Base-by-base conservation (phyloP, 2,329 filamentous ascomycete species). In the Fusarium palustre region DNA sequence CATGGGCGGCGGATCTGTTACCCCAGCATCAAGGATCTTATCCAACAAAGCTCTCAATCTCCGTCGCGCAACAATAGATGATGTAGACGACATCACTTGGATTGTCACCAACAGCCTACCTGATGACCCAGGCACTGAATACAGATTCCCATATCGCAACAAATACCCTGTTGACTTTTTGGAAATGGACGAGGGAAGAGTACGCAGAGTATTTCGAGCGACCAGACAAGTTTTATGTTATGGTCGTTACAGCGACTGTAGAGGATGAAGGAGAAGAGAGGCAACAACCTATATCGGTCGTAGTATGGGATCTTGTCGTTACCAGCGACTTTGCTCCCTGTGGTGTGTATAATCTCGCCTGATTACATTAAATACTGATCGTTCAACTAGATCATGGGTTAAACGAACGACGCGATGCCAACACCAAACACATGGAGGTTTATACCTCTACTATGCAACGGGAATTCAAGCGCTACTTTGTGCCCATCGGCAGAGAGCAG, bases 141-240 rank as follows among this genome's bases (percentile, higher is more conserved):
- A 62, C 36, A 56, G 38, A 4, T 64, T 39, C 5, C 57, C 57
- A 7, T 39, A 49, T 3, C 57, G 48, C 1, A 31, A 62, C 1
- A 25, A 41, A 2, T 55, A 55, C 4, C 52, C 52, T 2, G 15
- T 12, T 0, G 63, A 66, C 2, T 67, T 67, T 67, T 2, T 34
- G 30, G 57, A 54, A 54, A 33, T 66, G 57, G 62, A 67, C 62
- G 7, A 50, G 48, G 12, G 22, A 50, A 8, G 64, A 66, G 24
- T 61, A 67, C 4, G 47, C 46, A 3, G 57, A 62, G 15, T 52
- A 66, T 3, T 49, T 67, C 3, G 18, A 50, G 5, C 48, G 55
- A 0, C 47, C 48, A 1, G 47, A 62, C 3, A 67, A 66, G 15
- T 60, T 61, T 0, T 24, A 12, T 12, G 24, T 49, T 1, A 18